Conservation (phyloP, 805 yeast species). For the Torulaspora franciscae region DNA sequence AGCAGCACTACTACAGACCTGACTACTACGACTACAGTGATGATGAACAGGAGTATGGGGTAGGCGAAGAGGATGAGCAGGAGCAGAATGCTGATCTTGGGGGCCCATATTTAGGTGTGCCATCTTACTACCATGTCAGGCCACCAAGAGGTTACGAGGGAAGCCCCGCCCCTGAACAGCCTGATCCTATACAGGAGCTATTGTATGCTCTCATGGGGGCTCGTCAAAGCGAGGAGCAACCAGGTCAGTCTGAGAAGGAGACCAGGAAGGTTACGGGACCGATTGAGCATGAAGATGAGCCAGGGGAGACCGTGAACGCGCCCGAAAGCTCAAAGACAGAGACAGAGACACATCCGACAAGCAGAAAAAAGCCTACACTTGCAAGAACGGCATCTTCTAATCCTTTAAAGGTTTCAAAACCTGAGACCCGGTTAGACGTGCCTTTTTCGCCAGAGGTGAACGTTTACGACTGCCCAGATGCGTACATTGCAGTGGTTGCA, state of each 20-base stretch:
- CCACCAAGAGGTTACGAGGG: conserved; percentile 9
- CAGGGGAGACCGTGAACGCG: background rate
- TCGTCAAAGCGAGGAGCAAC: conserved; percentile 3
- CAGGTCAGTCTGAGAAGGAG: conserved; percentile 4
- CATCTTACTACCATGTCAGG: conserved; percentile 24
- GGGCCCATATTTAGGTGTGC: conserved; percentile 38
- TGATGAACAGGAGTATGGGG: conserved; percentile 32
- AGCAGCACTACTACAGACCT: conserved; percentile 28
- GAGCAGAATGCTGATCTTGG: conserved; percentile 1
- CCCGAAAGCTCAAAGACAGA: conserved; percentile 1
- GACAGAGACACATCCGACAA: conserved; percentile 1
- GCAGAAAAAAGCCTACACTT: conserved; percentile 14
- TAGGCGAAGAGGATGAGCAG: conserved; percentile 15
- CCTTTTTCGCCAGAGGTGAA: conserved; percentile 59
- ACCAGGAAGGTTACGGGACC: background rate
- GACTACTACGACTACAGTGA: conserved; percentile 30
- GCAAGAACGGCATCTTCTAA: conserved; percentile 34
- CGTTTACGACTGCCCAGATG: conserved; percentile 47
- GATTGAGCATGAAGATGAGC: conserved; percentile 1
- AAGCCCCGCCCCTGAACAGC: conserved; percentile 2
- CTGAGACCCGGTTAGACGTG: conserved; percentile 38
- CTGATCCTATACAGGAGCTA: conserved; percentile 18
- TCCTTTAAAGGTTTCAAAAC: conserved; percentile 44
- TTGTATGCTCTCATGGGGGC: conserved; percentile 25
- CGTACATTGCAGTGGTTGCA: conserved; percentile 47